Evolutionary conservation across 768 basidiomycete species (phyloP).

Genomic region (Russula olivacea): DNA sequence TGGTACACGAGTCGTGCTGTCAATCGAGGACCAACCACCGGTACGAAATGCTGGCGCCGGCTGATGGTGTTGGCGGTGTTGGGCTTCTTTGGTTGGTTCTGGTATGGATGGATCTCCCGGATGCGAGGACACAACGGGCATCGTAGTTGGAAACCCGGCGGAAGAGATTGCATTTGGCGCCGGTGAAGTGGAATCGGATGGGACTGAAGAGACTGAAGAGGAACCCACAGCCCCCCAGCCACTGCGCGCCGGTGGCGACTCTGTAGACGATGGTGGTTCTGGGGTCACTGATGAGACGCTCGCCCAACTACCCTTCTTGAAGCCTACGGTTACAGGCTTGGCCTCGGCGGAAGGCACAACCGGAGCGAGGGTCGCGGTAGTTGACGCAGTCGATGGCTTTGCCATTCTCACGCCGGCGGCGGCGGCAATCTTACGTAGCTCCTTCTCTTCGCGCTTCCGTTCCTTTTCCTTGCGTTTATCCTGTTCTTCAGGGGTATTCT

Average conservation of each 20-base stretch:
- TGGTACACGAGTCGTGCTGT: constrained; percentile 36
- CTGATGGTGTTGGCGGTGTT: constrained; percentile 20
- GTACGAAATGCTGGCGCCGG: constrained; percentile 48
- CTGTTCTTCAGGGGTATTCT: constrained; percentile 59
- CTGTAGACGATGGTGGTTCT: constrained; percentile 1
- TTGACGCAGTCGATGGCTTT: constrained; percentile 25
- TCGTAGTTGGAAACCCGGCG: background rate
- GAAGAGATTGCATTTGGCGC: constrained; percentile 6
- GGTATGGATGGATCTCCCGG: background rate
- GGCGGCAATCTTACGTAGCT: constrained; percentile 75
- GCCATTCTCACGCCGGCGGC: constrained; percentile 70
- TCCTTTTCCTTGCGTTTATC: constrained; percentile 83
- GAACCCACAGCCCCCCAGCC: constrained; percentile 47
- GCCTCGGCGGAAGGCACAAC: constrained; percentile 19
- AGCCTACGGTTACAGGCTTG: constrained; percentile 32
- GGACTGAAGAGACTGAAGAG: constrained; percentile 23
- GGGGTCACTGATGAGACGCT: constrained; percentile 1
- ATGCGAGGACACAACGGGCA: background rate
- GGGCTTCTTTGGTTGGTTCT: background rate
- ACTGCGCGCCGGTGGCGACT: constrained; percentile 29
- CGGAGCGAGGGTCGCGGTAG: constrained; percentile 26
- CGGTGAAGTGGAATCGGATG: constrained; percentile 1
- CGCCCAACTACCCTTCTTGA: constrained; percentile 31
- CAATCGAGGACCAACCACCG: constrained; percentile 65
- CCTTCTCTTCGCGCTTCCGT: constrained; percentile 78